A percentile compares a stretch with the other conserved stretches of the same genome.
Conservation (phyloP, 441 rosid species). For the Arabidopsis lyrata region DNA sequence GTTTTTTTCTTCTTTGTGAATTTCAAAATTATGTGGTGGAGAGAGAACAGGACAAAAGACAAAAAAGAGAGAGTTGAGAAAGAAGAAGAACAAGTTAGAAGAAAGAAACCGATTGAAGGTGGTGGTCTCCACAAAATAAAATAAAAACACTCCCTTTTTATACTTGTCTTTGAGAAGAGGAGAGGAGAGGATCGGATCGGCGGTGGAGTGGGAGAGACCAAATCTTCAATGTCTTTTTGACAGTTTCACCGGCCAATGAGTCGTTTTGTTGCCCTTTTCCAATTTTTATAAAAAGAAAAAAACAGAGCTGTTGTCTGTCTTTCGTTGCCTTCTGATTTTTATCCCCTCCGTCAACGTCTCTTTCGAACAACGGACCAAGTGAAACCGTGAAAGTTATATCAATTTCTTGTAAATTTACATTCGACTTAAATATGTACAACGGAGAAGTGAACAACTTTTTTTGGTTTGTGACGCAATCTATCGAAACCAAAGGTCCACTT, state of each 20-base stretch:
- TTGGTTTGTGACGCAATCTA: slow-evolving; percentile 9
- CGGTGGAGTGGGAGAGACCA: slow-evolving; percentile 32
- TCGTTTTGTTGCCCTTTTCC: too few species aligned
- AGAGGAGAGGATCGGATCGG: background rate
- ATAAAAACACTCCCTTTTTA: too few species aligned
- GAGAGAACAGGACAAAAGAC: slow-evolving; percentile 5
- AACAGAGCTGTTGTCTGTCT: too few species aligned
- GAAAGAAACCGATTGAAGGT: background rate
- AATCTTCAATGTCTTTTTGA: slow-evolving; percentile 32
- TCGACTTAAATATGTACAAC: background rate
- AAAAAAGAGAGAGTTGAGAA: background rate
- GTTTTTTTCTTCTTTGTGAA: background rate
- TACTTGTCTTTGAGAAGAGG: too few species aligned
- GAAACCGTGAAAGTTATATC: too few species aligned
- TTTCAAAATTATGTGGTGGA: slow-evolving; percentile 16
- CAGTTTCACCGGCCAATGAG: slow-evolving; percentile 33
- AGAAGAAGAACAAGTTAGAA: background rate
- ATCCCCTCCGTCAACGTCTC: too few species aligned
- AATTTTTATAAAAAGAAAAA: too few species aligned
- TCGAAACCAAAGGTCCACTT: slow-evolving; percentile 16
- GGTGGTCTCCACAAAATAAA: slow-evolving; percentile 16
- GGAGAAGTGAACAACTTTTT: background rate
- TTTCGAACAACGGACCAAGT: too few species aligned
- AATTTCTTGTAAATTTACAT: background rate
- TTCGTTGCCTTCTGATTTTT: background rate